Evolutionary conservation across 768 basidiomycete species (phyloP).

Genomic region (Agaricus blazei): DNA sequence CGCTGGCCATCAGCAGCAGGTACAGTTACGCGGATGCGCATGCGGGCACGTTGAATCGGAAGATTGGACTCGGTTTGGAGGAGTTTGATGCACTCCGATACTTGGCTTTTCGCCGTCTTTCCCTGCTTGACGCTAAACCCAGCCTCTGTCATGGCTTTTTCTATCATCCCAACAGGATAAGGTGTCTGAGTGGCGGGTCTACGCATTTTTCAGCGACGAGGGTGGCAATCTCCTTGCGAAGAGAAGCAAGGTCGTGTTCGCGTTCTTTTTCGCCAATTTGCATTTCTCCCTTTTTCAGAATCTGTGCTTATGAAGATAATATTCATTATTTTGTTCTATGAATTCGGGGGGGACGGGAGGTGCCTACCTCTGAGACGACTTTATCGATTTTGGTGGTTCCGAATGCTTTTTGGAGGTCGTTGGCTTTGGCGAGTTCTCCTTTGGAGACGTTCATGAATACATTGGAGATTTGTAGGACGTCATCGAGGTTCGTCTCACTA

Average conservation of each 20-base stretch:
- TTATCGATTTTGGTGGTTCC: conserved; percentile 66
- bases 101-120: conserved; percentile 95
- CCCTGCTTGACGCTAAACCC: conserved; percentile 86
- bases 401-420: conserved; percentile 91
- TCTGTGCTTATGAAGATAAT: conserved; percentile 37
- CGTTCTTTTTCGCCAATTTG: conserved; percentile 98
- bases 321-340: background rate
- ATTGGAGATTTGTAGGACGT: conserved; percentile 93
- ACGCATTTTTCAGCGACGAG: conserved; percentile 95
- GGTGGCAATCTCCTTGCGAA: conserved; percentile 88
- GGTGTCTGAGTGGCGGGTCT: conserved; percentile 82
- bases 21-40: conserved; percentile 84
- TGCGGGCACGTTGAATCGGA: conserved; percentile 88
- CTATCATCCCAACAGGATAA: conserved; percentile 93
- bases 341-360: conserved; percentile 4
- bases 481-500: conserved; percentile 90
- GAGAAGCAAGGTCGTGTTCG: conserved; percentile 77
- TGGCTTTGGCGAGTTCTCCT: conserved; percentile 85
- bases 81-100: conserved; percentile 82
- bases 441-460: conserved; percentile 97
- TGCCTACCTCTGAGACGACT: conserved; percentile 72
- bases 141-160: conserved; percentile 95
- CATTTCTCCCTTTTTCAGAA: conserved; percentile 92
- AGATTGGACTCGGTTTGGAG: conserved; percentile 81
- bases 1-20: conserved; percentile 61